Conservation (phyloP, 1,284 basidiomycete genomes). For the Tylopilus sp. region DNA sequence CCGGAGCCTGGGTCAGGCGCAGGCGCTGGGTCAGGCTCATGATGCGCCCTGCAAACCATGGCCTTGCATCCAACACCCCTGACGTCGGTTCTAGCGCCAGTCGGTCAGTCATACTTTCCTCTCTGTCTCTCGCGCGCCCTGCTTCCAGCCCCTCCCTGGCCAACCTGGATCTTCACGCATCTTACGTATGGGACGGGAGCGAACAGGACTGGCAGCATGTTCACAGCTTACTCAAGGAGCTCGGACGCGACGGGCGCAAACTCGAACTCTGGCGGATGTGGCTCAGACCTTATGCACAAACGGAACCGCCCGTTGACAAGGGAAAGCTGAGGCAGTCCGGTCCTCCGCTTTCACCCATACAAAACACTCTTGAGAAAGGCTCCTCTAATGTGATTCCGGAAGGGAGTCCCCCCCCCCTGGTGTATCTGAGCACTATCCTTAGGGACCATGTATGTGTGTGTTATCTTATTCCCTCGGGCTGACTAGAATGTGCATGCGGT, state of each 20-base stretch:
- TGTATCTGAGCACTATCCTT: slow-evolving; percentile 48
- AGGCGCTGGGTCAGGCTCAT: slow-evolving; percentile 75
- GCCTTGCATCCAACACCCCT: slow-evolving; percentile 9
- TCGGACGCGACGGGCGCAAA: slow-evolving; percentile 61
- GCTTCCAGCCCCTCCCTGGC: slow-evolving; percentile 10
- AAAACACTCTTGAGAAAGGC: slow-evolving; percentile 15
- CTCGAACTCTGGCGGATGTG: slow-evolving; percentile 69
- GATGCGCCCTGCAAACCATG: slow-evolving; percentile 53
- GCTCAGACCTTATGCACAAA: slow-evolving; percentile 38
- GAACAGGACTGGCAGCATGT: slow-evolving; percentile 61
- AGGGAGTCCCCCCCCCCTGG: slow-evolving; percentile 35
- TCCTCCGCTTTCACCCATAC: slow-evolving; percentile 33
- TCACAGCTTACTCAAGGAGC: slow-evolving; percentile 45
- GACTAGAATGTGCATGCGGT: slow-evolving; percentile 3
- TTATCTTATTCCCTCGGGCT: slow-evolving; percentile 1
- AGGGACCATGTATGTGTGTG: slow-evolving; percentile 51
- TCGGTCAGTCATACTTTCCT: neutral
- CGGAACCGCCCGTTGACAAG: slow-evolving; percentile 19
- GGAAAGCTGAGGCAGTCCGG: slow-evolving; percentile 41
- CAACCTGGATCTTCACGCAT: slow-evolving; percentile 30
- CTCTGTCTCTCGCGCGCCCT: slow-evolving; percentile 9
- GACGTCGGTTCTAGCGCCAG: neutral
- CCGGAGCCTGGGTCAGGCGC: slow-evolving; percentile 68
- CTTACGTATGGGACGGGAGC: slow-evolving; percentile 42
- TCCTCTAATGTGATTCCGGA: slow-evolving; percentile 9